Evolutionary conservation across 768 basidiomycete species (phyloP).

Genomic region (Gyrodon lividus): DNA sequence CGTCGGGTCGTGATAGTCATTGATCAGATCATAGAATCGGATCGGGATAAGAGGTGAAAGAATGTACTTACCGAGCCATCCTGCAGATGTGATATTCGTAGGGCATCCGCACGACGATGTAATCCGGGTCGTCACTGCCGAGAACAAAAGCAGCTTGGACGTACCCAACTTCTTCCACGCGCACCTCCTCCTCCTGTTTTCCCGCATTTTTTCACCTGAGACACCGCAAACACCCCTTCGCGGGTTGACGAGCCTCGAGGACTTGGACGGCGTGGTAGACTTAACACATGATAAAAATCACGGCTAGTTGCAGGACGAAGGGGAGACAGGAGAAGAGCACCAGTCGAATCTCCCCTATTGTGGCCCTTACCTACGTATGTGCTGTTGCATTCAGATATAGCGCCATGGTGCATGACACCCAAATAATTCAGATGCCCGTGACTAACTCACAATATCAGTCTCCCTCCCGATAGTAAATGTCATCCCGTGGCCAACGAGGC

Average conservation of each 20-base stretch:
- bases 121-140: slow-evolving; percentile 4
- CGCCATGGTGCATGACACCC: neutral
- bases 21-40: neutral
- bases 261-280: slow-evolving; percentile 78
- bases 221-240: slow-evolving; percentile 81
- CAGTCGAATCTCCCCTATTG: neutral
- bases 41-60: neutral
- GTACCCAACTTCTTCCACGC: slow-evolving; percentile 66
- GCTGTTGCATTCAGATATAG: neutral
- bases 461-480: slow-evolving; percentile 92
- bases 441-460: slow-evolving; percentile 73
- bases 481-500: slow-evolving; percentile 82
- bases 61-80: slow-evolving; percentile 68
- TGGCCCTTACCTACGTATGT: too few relatives aligned
- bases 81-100: slow-evolving; percentile 88
- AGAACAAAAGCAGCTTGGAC: slow-evolving; percentile 10
- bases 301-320: neutral
- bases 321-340: neutral
- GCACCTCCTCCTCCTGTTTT: slow-evolving; percentile 74
- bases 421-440: neutral
- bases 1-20: neutral
- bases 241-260: slow-evolving; percentile 72
- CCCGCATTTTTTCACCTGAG: slow-evolving; percentile 70
- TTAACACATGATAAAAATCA: slow-evolving; percentile 21
- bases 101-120: slow-evolving; percentile 63